Evolutionary conservation across 495 filamentous ascomycete species (phyloP).

Genomic region (Penicillium herquei): DNA sequence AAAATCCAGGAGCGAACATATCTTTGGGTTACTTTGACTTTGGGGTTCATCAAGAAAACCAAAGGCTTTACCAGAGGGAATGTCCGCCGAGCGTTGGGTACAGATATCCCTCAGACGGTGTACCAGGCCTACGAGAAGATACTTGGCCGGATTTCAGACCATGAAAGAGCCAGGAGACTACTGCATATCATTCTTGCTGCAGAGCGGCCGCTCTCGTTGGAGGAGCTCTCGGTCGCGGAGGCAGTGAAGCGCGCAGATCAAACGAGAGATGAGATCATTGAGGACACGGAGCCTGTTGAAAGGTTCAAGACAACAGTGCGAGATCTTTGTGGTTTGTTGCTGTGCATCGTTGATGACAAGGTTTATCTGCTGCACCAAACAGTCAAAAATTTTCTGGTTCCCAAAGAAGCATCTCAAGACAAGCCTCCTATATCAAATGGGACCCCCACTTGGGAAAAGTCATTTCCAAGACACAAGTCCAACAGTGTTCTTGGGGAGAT

Average conservation of each 20-base stretch:
- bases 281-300: neutral
- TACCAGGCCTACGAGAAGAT: slow-evolving; percentile 42
- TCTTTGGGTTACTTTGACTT: slow-evolving; percentile 42
- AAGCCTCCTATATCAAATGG: no score
- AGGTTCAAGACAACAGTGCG: slow-evolving; percentile 23
- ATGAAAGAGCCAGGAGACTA: slow-evolving; percentile 26
- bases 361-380: slow-evolving; percentile 47
- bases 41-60: slow-evolving; percentile 28
- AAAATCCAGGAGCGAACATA: slow-evolving; percentile 35
- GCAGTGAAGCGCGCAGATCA: slow-evolving; percentile 13
- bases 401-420: neutral
- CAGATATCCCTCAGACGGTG: slow-evolving; percentile 30
- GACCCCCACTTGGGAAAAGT: no score
- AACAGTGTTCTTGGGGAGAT: no score
- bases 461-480: no score
- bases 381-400: slow-evolving; percentile 1
- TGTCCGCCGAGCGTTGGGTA: slow-evolving; percentile 6
- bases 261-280: neutral
- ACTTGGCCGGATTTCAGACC: slow-evolving; percentile 26
- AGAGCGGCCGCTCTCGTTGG: slow-evolving; percentile 32
- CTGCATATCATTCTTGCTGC: slow-evolving; percentile 42
- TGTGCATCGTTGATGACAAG: slow-evolving; percentile 31
- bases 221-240: slow-evolving; percentile 39
- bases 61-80: slow-evolving; percentile 13
- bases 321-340: slow-evolving; percentile 37